Percentiles rank a stretch among this genome's conserved stretches.
Conservation (phyloP, 306 rosid genomes). For the Citrullus amarus region DNA sequence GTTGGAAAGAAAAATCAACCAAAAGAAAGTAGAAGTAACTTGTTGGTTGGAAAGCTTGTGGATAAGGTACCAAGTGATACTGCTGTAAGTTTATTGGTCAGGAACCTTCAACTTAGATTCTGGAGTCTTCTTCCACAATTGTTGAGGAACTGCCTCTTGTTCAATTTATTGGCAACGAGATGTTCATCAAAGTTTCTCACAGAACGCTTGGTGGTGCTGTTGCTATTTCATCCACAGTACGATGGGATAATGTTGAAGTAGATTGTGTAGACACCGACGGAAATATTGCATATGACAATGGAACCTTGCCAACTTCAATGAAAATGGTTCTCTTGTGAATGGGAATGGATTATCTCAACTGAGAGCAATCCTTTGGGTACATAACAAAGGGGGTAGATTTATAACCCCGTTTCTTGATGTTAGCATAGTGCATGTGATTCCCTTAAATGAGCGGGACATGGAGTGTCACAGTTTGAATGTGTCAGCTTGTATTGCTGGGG, state of each 20-base stretch:
- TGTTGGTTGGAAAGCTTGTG: constrained; percentile 42
- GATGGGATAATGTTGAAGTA: constrained; percentile 66
- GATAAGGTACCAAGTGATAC: constrained; percentile 91
- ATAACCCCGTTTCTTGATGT: constrained; percentile 62
- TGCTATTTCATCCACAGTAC: constrained; percentile 64
- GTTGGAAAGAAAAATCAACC: constrained; percentile 45
- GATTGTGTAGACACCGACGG: constrained; percentile 70
- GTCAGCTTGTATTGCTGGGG: constrained; percentile 74
- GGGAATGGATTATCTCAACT: constrained; percentile 53
- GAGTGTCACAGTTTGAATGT: constrained; percentile 76
- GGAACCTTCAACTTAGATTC: constrained; percentile 61
- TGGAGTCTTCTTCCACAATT: constrained; percentile 65
- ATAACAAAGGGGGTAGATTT: constrained; percentile 32
- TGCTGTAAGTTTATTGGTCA: constrained; percentile 59
- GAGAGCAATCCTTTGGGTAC: constrained; percentile 84
- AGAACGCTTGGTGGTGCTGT: constrained; percentile 92
- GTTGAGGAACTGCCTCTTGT: constrained; percentile 72
- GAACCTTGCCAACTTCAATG: constrained; percentile 24
- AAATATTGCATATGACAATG: constrained; percentile 34
- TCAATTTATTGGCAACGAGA: constrained; percentile 64
- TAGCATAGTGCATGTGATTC: constrained; percentile 58
- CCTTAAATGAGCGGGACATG: constrained; percentile 48
- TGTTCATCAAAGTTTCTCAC: constrained; percentile 59
- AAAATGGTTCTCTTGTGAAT: constrained; percentile 31
- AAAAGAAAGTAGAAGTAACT: constrained; percentile 22